Conservation (phyloP, 331 rosid genomes). For the Arachis monticola region DNA sequence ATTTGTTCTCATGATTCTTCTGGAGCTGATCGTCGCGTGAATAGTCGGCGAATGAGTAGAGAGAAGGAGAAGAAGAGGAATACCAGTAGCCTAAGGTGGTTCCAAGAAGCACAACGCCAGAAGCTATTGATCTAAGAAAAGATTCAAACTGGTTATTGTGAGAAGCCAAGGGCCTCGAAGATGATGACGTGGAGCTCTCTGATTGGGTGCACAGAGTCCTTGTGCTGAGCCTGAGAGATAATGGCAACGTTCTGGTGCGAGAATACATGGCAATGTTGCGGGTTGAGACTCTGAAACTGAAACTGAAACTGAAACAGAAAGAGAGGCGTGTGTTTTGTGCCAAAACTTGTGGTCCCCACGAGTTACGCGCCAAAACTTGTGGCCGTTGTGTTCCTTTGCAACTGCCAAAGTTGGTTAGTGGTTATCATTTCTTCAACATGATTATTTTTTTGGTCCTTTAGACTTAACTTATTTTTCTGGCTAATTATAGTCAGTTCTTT, state of each 20-base stretch:
- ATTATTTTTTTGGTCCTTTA: background rate
- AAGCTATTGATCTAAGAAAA: conserved; percentile 48
- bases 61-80: conserved; percentile 49
- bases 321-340: background rate
- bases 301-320: background rate
- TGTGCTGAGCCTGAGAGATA: conserved; percentile 47
- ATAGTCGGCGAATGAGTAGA: conserved; percentile 51
- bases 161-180: conserved; percentile 7
- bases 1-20: conserved; percentile 45
- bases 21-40: conserved; percentile 39
- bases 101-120: conserved; percentile 55
- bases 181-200: conserved; percentile 36
- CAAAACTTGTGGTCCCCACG: conserved; percentile 23
- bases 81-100: conserved; percentile 54
- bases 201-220: conserved; percentile 47
- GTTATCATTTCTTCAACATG: background rate
- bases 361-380: conserved; percentile 29
- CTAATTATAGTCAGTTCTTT: conserved; percentile 3
- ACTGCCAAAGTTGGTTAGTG: conserved; percentile 27
- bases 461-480: background rate
- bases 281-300: conserved; percentile 21
- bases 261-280: conserved; percentile 57
- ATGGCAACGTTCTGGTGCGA: conserved; percentile 46
- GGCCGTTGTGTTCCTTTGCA: conserved; percentile 12
- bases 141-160: conserved; percentile 38